A percentile compares a stretch with the other conserved stretches of the same genome.
phyloP scores from a whole-genome alignment of 495 filamentous ascomycete species.

The Apodospora peruviana region DNA sequence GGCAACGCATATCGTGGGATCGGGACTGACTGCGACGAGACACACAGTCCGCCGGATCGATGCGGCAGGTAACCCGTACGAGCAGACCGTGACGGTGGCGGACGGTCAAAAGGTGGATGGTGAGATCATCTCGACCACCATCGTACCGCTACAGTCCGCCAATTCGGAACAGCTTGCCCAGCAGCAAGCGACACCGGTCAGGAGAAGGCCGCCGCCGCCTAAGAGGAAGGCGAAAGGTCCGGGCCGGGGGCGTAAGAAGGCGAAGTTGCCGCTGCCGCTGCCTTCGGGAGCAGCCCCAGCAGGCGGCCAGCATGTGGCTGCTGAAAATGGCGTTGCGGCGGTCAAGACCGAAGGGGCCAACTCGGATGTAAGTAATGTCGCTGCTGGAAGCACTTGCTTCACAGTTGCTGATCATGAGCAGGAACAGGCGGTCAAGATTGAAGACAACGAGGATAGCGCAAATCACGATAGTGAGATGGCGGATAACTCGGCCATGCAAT shows the following conservation, averaged over 20 bases:
- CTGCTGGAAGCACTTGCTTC: background rate
- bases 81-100: slow-evolving; percentile 73
- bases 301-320: slow-evolving; percentile 12
- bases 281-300: slow-evolving; percentile 2
- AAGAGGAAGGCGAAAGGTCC: slow-evolving; percentile 69
- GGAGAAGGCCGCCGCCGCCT: slow-evolving; percentile 65
- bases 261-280: slow-evolving; percentile 33
- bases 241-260: slow-evolving; percentile 65
- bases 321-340: background rate
- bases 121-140: slow-evolving; percentile 60
- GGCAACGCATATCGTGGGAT: slow-evolving; percentile 35
- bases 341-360: slow-evolving; percentile 29
- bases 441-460: slow-evolving; percentile 35
- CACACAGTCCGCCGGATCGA: slow-evolving; percentile 74
- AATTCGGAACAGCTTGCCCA: slow-evolving; percentile 18
- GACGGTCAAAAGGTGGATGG: slow-evolving; percentile 79
- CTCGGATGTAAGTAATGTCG: slow-evolving; percentile 22
- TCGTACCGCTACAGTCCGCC: slow-evolving; percentile 33
- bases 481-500: slow-evolving; percentile 52
- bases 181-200: slow-evolving; percentile 29
- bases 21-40: slow-evolving; percentile 53
- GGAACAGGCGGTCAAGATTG: slow-evolving; percentile 29
- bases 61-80: slow-evolving; percentile 68
- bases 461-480: slow-evolving; percentile 43
- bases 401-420: background rate